Conservation (phyloP, 2,329 filamentous ascomycete genomes). For the Drechslerella stenobrocha region DNA sequence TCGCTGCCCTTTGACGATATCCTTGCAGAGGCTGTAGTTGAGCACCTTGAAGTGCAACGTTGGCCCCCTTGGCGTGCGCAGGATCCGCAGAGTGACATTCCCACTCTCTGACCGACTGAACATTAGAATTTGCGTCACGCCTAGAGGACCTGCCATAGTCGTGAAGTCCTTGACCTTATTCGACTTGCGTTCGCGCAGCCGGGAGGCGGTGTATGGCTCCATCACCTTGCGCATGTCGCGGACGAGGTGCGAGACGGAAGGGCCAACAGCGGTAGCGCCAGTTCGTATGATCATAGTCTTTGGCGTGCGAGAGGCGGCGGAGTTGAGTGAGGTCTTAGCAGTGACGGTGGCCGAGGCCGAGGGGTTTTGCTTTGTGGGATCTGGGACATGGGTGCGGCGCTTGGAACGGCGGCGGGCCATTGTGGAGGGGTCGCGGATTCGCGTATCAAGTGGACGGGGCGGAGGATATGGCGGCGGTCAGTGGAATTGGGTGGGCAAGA, state of each 20-base stretch:
- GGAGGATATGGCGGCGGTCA: neutral
- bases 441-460: no score
- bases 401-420: constrained; percentile 84
- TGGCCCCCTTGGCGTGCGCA: constrained; percentile 83
- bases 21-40: constrained; percentile 90
- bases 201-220: constrained; percentile 89
- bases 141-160: constrained; percentile 90
- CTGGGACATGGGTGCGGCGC: constrained; percentile 77
- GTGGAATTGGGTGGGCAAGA: neutral
- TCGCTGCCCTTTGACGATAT: constrained; percentile 74
- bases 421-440: constrained; percentile 28
- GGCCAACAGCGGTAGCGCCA: constrained; percentile 88
- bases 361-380: constrained; percentile 64
- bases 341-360: constrained; percentile 56
- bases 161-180: constrained; percentile 91
- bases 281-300: constrained; percentile 99
- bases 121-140: constrained; percentile 87
- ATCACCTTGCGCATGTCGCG: constrained; percentile 90
- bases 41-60: constrained; percentile 94
- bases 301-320: constrained; percentile 67
- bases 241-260: constrained; percentile 86
- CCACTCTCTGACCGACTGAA: constrained; percentile 88
- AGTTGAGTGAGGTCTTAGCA: constrained; percentile 63
- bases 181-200: constrained; percentile 82
- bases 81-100: constrained; percentile 88